These are phyloP conservation scores for Hortaea sp. DNA, from an alignment of 2,329 filamentous ascomycete genomes.

Conservation along the genomic window DNA sequence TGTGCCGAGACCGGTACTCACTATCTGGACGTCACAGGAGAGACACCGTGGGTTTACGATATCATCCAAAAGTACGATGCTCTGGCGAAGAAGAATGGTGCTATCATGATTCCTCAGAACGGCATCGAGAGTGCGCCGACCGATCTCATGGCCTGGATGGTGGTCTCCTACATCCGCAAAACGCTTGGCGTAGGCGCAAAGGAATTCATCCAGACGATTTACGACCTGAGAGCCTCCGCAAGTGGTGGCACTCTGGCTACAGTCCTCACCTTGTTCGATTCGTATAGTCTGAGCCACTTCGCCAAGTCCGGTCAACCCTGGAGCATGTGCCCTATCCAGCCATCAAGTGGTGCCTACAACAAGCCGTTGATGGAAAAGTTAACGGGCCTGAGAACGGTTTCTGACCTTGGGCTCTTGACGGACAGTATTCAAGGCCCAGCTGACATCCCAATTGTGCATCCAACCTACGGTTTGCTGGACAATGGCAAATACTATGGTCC, in stretches of 20 bases:
- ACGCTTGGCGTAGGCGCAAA: constrained; percentile 40
- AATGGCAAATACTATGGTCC: constrained; percentile 45
- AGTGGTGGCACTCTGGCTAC: constrained; percentile 57
- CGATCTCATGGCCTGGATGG: constrained; percentile 43
- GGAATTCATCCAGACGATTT: constrained; percentile 43
- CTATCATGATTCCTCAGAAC: constrained; percentile 52
- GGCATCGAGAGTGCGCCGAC: constrained; percentile 53
- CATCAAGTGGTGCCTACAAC: constrained; percentile 20
- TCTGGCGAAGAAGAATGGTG: constrained; percentile 47
- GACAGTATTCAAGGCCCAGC: constrained; percentile 42
- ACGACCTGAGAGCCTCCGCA: constrained; percentile 43
- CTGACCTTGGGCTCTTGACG: constrained; percentile 49
- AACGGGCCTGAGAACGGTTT: constrained; percentile 44
- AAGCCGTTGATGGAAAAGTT: constrained; percentile 29
- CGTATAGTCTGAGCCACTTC: constrained; percentile 39
- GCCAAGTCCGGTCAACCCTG: constrained; percentile 40
- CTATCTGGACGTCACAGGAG: constrained; percentile 57
- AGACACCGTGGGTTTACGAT: constrained; percentile 53
- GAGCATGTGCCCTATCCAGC: constrained; percentile 38
- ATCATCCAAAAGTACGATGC: constrained; percentile 54
- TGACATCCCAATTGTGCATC: constrained; percentile 49
- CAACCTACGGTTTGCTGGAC: constrained; percentile 47
- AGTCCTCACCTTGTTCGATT: constrained; percentile 46
- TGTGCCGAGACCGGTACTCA: constrained; percentile 57
- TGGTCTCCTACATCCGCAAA: constrained; percentile 44